A percentile compares a stretch with the other conserved stretches of the same genome.
Evolutionary conservation across 352 stramenopile species (phyloP).

Genomic region (Phytophthora lateralis): DNA sequence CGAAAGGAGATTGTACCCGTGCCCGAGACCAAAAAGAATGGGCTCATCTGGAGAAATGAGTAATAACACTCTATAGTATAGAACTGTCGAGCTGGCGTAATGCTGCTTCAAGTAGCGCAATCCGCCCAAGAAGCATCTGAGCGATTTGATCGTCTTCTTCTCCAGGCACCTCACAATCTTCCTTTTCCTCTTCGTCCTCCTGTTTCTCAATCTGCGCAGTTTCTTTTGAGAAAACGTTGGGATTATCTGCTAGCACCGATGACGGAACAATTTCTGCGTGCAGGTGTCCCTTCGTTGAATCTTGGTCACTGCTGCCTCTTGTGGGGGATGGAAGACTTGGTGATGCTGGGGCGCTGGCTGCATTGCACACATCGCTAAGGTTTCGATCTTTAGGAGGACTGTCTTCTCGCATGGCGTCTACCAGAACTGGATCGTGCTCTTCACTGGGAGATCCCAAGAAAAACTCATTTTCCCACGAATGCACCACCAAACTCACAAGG

Average conservation of each 20-base stretch:
- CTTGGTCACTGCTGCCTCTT: constrained; percentile 5
- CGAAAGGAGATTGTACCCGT: constrained; percentile 52
- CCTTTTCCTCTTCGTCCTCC: constrained; percentile 17
- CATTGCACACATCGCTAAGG: not conserved
- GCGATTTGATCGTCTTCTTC: constrained; percentile 47
- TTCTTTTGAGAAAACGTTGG: not conserved
- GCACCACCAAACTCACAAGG: constrained; percentile 56
- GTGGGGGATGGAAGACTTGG: not conserved
- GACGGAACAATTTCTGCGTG: not conserved
- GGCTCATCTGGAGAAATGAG: constrained; percentile 62
- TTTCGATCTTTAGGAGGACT: not conserved
- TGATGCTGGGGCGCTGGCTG: not conserved
- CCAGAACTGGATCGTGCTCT: not conserved
- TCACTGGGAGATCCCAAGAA: constrained; percentile 11
- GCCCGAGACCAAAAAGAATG: constrained; percentile 37
- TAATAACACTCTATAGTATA: constrained; percentile 19
- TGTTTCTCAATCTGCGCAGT: not conserved
- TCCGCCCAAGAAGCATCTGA: constrained; percentile 46
- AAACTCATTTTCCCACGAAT: constrained; percentile 51
- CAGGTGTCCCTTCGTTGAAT: not conserved
- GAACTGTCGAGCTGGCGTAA: constrained; percentile 34
- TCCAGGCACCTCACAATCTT: constrained; percentile 13
- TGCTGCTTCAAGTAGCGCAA: constrained; percentile 52
- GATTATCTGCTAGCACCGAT: not conserved
- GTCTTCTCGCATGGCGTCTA: constrained; percentile 7